Base-by-base conservation (phyloP, 116 monocot species). In the Trichopus zeylanicus region DNA sequence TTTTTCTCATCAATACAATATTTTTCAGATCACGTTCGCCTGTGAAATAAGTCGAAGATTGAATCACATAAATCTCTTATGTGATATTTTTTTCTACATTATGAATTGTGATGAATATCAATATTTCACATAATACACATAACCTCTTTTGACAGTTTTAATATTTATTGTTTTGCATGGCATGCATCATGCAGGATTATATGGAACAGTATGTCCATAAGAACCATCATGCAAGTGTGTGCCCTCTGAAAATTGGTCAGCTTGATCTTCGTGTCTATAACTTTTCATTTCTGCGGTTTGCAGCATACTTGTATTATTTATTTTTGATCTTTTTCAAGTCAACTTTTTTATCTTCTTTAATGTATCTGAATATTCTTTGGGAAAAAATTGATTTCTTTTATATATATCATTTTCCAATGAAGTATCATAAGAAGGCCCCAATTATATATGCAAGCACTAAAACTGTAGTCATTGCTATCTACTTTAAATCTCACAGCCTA, bases 361-460 rank as follows among this genome's bases (percentile, higher is more conserved):
- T 48, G 12, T 35, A 31, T 0, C 12, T 48, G 3, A 2, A 21
- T 22, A 20, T 18, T 48, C 0, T 39, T 48, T n/a, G n/a, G 21
- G 6, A 2, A 6, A 8, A 48, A 20, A 2, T 48, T 20, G 21
- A 48, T 56, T 57, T 63, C 28, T 48, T 58, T 62, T 25, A 48
- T n/a, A 21, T 53, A 1, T 11, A 53, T 25, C 3, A 48, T 18
- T 59, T 25, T 33, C 55, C 72, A 91, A 91, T 98, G 20, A 98
- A 98, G 60, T 98, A 88, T 85, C 98, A 98, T 65, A 85, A 85
- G 22, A 98, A 78, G 32, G 91, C 91, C 29, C 62, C 57, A 59
- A 63, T 84, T 59, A 85, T 91, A 62, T 98, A 91, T 72, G 62
- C 82, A n/a, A 91, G 98, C 80, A 91, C 79, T 33, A 98, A 98